A percentile compares a stretch with the other conserved stretches of the same genome.
phyloP scores from a whole-genome alignment of 106 monocot species.

The Posidonia australis region DNA sequence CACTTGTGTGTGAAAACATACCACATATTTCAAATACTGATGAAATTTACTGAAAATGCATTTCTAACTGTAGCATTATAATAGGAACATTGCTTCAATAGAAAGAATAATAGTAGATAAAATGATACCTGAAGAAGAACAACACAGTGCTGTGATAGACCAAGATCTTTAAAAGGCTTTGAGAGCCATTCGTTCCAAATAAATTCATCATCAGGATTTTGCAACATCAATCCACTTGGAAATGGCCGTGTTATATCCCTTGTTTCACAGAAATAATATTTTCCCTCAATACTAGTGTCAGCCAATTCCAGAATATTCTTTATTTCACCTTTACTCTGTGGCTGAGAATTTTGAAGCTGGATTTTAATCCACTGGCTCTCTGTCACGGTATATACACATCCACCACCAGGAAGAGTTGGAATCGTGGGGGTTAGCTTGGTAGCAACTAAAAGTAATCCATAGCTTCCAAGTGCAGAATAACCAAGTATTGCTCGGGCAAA shows the following conservation, averaged over 20 bases:
- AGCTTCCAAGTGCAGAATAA: conserved; percentile 67
- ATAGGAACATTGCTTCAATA: neutral
- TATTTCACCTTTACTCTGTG: conserved; percentile 70
- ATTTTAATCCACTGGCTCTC: conserved; percentile 91
- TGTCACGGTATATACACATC: conserved; percentile 64
- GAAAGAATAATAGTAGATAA: neutral
- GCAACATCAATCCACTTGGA: conserved; percentile 55
- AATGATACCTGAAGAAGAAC: conserved; percentile 76
- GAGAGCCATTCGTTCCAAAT: conserved; percentile 97
- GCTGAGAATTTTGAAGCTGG: conserved; percentile 71
- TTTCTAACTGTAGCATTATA: neutral
- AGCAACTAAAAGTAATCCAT: conserved; percentile 75
- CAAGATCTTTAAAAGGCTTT: conserved; percentile 90
- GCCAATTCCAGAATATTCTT: conserved; percentile 77
- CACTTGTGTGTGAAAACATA: neutral
- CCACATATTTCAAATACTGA: neutral
- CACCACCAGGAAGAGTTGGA: conserved; percentile 79
- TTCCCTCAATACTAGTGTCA: conserved; percentile 90
- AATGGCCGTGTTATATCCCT: conserved; percentile 91
- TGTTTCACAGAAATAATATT: conserved; percentile 88
- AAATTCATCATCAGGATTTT: conserved; percentile 88
- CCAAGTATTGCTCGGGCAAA: conserved; percentile 75
- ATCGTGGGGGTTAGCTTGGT: conserved; percentile 54
- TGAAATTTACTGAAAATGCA: neutral
- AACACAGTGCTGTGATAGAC: conserved; percentile 69